Evolutionary conservation across 1,284 basidiomycete species (phyloP).

Genomic region (Mrakiaceae sp.): DNA sequence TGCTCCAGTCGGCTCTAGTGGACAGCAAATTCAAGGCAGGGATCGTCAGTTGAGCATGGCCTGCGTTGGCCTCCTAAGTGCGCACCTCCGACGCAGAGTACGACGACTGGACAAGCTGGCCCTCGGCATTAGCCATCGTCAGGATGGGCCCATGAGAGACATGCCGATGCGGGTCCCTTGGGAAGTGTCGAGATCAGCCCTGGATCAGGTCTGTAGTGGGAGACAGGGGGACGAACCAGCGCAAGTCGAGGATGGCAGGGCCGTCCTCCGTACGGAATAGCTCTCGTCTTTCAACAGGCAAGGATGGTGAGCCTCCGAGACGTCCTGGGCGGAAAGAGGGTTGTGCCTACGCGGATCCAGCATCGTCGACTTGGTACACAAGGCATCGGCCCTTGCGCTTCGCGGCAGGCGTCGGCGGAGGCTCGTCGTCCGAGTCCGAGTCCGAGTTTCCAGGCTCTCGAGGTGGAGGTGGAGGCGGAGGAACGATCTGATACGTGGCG

Average conservation of each 20-base stretch:
- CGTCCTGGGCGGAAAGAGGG: background rate
- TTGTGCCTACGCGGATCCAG: constrained; percentile 19
- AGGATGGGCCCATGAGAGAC: constrained; percentile 37
- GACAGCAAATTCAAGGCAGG: no score
- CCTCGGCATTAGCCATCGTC: constrained; percentile 72
- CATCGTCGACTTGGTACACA: constrained; percentile 45
- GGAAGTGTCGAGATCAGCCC: no score
- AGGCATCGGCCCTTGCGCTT: constrained; percentile 43
- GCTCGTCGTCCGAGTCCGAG: background rate
- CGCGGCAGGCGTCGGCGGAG: constrained; percentile 14
- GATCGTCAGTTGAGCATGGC: no score
- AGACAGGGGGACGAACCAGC: constrained; percentile 53
- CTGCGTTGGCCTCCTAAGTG: no score
- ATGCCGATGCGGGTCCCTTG: constrained; percentile 25
- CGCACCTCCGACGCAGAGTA: background rate
- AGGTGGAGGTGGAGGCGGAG: constrained; percentile 22
- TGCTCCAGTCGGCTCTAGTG: constrained; percentile 40
- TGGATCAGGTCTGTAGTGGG: no score
- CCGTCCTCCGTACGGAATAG: constrained; percentile 35
- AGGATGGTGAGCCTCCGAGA: no score
- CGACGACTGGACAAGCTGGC: constrained; percentile 41
- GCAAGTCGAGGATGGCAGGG: constrained; percentile 81
- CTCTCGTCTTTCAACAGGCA: no score
- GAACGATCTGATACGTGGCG: constrained; percentile 71
- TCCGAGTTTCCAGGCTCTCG: constrained; percentile 17